These are phyloP conservation scores for Auricularia heimuer DNA, from an alignment of 768 basidiomycete genomes.

Conservation along the genomic window DNA sequence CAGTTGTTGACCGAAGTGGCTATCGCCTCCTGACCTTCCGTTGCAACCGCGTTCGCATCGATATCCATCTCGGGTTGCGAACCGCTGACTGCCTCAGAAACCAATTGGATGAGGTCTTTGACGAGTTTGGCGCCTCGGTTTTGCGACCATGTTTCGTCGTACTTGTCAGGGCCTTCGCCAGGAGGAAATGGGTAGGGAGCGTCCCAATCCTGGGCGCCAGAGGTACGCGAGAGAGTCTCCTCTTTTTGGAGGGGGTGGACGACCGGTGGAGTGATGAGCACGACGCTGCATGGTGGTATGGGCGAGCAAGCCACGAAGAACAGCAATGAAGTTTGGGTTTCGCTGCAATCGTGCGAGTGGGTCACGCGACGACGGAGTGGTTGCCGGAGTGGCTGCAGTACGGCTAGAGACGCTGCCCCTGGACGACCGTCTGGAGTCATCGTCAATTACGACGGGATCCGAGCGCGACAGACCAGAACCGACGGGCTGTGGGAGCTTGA, in stretches of 20 bases:
- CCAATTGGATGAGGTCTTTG: conserved; percentile 5
- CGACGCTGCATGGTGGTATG: not conserved
- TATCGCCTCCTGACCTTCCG: too few relatives aligned
- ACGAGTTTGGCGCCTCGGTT: conserved; percentile 45
- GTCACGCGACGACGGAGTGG: too few relatives aligned
- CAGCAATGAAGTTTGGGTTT: not conserved
- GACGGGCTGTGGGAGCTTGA: conserved; percentile 39
- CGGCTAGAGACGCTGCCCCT: too few relatives aligned
- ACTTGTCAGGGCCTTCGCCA: conserved; percentile 64
- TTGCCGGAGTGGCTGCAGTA: too few relatives aligned
- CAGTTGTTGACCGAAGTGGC: too few relatives aligned
- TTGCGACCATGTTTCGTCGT: conserved; percentile 53
- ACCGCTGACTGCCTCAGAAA: not conserved
- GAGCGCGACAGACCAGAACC: conserved; percentile 41
- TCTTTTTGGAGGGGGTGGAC: conserved; percentile 37
- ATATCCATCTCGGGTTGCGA: too few relatives aligned
- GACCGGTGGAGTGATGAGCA: conserved; percentile 5
- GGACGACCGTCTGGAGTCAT: conserved; percentile 15
- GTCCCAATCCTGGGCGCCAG: conserved; percentile 76
- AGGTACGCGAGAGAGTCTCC: conserved; percentile 57
- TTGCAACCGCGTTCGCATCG: too few relatives aligned
- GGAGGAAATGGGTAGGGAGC: conserved; percentile 66
- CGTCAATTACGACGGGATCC: conserved; percentile 67
- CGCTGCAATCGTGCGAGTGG: not conserved
- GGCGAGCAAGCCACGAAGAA: not conserved